Conservation (phyloP, 78 protist genomes). For the Creolimax fragrantissima region DNA sequence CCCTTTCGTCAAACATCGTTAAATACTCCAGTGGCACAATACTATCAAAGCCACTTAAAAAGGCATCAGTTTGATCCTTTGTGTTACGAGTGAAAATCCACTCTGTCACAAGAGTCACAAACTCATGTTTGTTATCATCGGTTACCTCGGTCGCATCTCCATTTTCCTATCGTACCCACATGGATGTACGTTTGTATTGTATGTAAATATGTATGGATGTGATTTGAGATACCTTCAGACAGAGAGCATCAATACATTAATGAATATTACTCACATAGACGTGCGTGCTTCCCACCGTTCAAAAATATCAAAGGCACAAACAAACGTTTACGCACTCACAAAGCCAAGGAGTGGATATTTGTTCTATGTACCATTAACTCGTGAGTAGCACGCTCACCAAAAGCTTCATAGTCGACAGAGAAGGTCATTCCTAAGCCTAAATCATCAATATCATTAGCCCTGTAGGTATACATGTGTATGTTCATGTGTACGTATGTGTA, state of each 20-base stretch:
- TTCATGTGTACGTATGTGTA: not conserved
- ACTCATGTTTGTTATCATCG: slow-evolving; percentile 83
- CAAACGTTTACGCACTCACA: not conserved
- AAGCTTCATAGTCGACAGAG: slow-evolving; percentile 17
- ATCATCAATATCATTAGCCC: slow-evolving; percentile 35
- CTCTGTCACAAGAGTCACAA: slow-evolving; percentile 44
- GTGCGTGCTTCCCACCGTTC: not conserved
- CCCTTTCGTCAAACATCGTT: not conserved
- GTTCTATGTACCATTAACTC: slow-evolving; percentile 29
- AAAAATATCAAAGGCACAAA: not conserved
- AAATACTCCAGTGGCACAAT: not conserved
- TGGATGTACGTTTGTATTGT: too few relatives aligned
- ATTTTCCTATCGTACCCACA: too few relatives aligned
- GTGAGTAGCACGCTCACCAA: slow-evolving; percentile 20
- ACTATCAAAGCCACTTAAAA: not conserved
- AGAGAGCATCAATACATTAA: too few relatives aligned
- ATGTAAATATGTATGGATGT: not conserved
- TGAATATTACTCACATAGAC: too few relatives aligned
- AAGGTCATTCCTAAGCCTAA: slow-evolving; percentile 18
- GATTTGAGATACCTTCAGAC: too few relatives aligned
- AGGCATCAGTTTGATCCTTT: not conserved
- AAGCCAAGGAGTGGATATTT: not conserved
- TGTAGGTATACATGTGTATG: not conserved
- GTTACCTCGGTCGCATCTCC: slow-evolving; percentile 77
- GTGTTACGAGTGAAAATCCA: not conserved